Conservation (phyloP, 1,139 yeast genomes). For the Debaryomyces singareniensis region DNA sequence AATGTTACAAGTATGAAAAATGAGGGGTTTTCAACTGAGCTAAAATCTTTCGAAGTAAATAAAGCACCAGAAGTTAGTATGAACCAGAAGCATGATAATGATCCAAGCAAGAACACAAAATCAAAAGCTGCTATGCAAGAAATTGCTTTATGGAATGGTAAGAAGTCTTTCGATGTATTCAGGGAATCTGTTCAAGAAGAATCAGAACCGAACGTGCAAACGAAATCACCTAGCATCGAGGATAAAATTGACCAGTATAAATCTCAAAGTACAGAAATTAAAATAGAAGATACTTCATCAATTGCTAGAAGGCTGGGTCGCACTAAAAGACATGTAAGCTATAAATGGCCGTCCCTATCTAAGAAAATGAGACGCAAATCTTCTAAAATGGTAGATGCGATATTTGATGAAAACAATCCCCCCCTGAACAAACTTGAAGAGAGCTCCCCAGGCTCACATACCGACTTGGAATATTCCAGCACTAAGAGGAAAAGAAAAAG, state of each 20-base stretch:
- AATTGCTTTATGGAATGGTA: not conserved
- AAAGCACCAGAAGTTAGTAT: not conserved
- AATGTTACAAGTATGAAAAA: not conserved
- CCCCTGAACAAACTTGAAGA: slow-evolving; percentile 2
- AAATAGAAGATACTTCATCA: not conserved
- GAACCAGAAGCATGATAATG: not conserved
- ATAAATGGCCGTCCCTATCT: slow-evolving; percentile 62
- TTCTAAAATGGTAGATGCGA: slow-evolving; percentile 54
- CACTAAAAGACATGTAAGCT: slow-evolving; percentile 42
- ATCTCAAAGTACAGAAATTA: not conserved
- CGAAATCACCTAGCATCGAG: not conserved
- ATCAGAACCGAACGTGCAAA: not conserved
- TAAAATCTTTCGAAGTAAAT: not conserved
- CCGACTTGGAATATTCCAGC: not conserved
- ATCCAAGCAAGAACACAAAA: not conserved
- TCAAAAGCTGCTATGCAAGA: not conserved
- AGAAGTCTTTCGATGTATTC: slow-evolving; percentile 3
- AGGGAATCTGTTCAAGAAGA: slow-evolving; percentile 2
- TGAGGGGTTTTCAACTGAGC: not conserved
- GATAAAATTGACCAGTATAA: not conserved
- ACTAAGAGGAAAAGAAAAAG: slow-evolving; percentile 7
- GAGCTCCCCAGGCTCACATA: too few species aligned
- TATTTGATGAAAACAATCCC: slow-evolving; percentile 12
- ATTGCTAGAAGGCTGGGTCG: slow-evolving; percentile 9
- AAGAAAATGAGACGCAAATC: slow-evolving; percentile 69